Conservation (phyloP, 2,329 filamentous ascomycete genomes). For the Monascus ruber region DNA sequence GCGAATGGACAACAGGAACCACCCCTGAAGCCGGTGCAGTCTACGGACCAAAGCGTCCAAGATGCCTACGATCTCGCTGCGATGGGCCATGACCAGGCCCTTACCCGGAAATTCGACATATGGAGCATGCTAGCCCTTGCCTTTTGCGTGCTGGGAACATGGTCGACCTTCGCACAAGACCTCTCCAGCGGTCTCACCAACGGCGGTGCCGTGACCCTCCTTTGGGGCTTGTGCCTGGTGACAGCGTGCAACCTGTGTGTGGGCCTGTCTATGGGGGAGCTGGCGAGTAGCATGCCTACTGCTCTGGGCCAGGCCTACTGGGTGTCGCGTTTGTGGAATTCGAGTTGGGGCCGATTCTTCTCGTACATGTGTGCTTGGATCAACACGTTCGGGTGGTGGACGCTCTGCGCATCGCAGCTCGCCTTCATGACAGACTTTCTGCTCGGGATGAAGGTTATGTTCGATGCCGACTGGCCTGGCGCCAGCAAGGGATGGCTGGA, state of each 20-base stretch:
- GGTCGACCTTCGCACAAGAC: constrained; percentile 46
- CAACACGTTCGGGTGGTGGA: constrained; percentile 51
- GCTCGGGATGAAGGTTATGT: constrained; percentile 46
- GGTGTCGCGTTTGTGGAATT: constrained; percentile 35
- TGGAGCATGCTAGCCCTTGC: constrained; percentile 49
- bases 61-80: constrained; percentile 32
- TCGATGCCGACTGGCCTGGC: constrained; percentile 37
- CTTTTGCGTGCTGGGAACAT: constrained; percentile 48
- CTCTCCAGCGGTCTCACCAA: constrained; percentile 42
- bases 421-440: constrained; percentile 50
- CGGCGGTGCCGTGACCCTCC: constrained; percentile 43
- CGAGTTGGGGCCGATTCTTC: constrained; percentile 35
- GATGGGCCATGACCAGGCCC: constrained; percentile 33
- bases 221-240: constrained; percentile 46
- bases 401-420: constrained; percentile 43
- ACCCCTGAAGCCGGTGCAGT: constrained; percentile 16
- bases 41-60: constrained; percentile 23
- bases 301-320: constrained; percentile 51
- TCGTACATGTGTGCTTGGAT: constrained; percentile 51
- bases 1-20: constrained; percentile 6
- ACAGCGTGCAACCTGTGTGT: constrained; percentile 43
- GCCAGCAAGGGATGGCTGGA: constrained; percentile 40
- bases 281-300: constrained; percentile 49
- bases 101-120: constrained; percentile 39
- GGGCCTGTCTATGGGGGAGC: constrained; percentile 44